Evolutionary conservation across 148 eudicot genomes (phyloP), one percentile per base, ranked within the genome.

Genomic region (Persicaria maculosa): DNA sequence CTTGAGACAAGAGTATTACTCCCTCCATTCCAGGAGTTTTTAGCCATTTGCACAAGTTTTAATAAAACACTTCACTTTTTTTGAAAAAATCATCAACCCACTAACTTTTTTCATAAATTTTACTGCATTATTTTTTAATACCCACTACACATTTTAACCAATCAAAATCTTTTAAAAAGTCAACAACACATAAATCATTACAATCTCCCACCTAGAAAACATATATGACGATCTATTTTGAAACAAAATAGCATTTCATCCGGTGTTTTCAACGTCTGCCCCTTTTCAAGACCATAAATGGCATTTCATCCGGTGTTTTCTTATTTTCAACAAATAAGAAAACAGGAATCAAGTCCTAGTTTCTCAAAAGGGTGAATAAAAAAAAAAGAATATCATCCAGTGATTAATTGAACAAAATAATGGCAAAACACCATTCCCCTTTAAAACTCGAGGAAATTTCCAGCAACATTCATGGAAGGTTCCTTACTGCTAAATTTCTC

Each of bases 401-500:
- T 12, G 6, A 44, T 44, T 19, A 48, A 44, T 44, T 48, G 17
- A 17, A 69, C 50, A 16, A 45, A 44, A 44, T 69, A 69, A 69
- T 69, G 12, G 31, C 25, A 69, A 67, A 67, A 67, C 4, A n/a
- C 2, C 20, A 69, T 47, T 45, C 50, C 11, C 6, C 12, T 47
- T n/a, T 46, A 45, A 68, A 22, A 79, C 83, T 78, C 72, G 75
- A 75, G 80, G 72, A 78, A 62, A 84, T 86, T 87, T 86, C 87
- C 86, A 81, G 81, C 46, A 84, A 68, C 73, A 80, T 78, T 86
- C 88, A 87, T 79, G 87, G 80, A 84, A 85, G 81, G 84, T 83
- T 85, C 88, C 96, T 88, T 88, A 95, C 97, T 93, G 80, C 82
- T 85, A 85, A 76, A 76, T 89, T 85, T 73, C 87, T 83, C 76